phyloP scores from a whole-genome alignment of 202 grass and related monocot genomes.

The Zizania palustris region DNA sequence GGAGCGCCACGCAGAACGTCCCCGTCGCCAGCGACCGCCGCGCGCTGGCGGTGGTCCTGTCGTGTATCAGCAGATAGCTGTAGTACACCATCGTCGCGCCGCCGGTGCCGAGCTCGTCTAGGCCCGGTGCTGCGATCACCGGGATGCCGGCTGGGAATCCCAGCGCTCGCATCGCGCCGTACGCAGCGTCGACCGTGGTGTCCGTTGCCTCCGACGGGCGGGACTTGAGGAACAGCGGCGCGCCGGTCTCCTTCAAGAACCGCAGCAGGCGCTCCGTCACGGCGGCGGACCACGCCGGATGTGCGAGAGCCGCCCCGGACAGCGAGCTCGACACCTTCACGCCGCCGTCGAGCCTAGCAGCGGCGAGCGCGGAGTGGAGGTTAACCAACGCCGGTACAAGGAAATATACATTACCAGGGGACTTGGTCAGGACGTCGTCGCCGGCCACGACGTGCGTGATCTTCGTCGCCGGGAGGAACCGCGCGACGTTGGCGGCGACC shows the following conservation, averaged over 20 bases:
- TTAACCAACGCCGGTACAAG: constrained; percentile 50
- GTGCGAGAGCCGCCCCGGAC: neutral
- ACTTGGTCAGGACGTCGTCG: neutral
- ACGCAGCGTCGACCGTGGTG: constrained; percentile 36
- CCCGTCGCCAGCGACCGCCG: constrained; percentile 61
- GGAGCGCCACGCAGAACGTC: constrained; percentile 80
- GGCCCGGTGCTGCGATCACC: constrained; percentile 12
- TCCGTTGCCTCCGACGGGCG: constrained; percentile 19
- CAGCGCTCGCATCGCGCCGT: constrained; percentile 40
- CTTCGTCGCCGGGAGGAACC: constrained; percentile 37
- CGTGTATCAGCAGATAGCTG: constrained; percentile 14
- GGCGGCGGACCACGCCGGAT: constrained; percentile 18
- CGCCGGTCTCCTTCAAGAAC: constrained; percentile 32
- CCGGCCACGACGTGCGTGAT: constrained; percentile 49
- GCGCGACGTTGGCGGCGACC: constrained; percentile 39
- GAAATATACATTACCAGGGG: constrained; percentile 6
- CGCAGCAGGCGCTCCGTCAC: neutral
- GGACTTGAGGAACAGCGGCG: constrained; percentile 50
- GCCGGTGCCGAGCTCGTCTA: neutral
- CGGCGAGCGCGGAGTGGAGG: constrained; percentile 46
- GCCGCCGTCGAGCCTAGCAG: constrained; percentile 29
- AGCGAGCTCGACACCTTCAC: constrained; percentile 46
- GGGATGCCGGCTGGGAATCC: constrained; percentile 33
- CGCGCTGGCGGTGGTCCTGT: neutral
- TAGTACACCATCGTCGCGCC: constrained; percentile 19